Evolutionary conservation across 2,329 filamentous ascomycete genomes (phyloP), one percentile per base, ranked within the genome.

Genomic region (Ciborinia camelliae): DNA sequence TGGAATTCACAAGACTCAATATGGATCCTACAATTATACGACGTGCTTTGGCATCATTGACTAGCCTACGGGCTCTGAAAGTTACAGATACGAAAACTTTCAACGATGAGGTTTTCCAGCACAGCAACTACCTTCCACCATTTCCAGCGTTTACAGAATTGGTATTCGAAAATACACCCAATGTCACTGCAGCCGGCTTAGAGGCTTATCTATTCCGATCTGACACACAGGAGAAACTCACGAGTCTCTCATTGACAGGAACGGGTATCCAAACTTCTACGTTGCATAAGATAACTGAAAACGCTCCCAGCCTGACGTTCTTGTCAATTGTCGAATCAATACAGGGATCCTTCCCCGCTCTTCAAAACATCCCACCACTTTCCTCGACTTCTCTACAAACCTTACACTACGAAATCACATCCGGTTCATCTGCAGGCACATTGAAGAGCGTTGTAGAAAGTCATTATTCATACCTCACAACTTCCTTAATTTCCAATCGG

Each of bases 401-500:
- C 3, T 80, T 98, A 18, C 89, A 94, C 71, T 97, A 88, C 74
- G 94, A 97, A 77, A 90, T 98, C 74, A 89, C 86, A 14, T 82
- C 86, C 3, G 80, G 80, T 12, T 78, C 84, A 0, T 76, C 80
- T 4, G 79, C 84, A 0, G 84, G 86, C 28, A 81, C 87, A 14
- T 89, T 86, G 66, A 67, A 81, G 10, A 81, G 77, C 67, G 79
- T 83, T 30, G 83, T 83, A 0, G 77, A 80, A 12, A 83, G 83
- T 23, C 96, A 97, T 79, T 96, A 97, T 77, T 85, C 86, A 67
- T 97, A 97, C 76, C 85, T 98, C 26, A 88, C 91, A 32, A 85
- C 85, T n/a, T 96, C 91, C 0, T 84, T 98, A 39, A 85, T 95
- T 66, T 84, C 86, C 20, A 89, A 89, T 67, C 84, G 86, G 9